Percentiles rank a stretch among this genome's conserved stretches.
phyloP scores from a whole-genome alignment of 148 eudicot species.

The Cornus florida region DNA sequence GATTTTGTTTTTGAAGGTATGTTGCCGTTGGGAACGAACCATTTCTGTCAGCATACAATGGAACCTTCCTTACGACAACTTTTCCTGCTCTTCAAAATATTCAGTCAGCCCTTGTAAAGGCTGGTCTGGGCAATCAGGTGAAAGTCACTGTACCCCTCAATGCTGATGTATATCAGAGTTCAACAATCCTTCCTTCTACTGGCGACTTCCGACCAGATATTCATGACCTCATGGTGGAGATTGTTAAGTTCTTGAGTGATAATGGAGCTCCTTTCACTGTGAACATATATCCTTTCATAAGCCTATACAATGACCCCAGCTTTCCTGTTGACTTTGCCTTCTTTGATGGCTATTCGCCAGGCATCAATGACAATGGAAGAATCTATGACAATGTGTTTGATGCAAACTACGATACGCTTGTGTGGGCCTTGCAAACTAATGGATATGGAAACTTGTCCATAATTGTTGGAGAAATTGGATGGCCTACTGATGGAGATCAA shows the following conservation, averaged over 20 bases:
- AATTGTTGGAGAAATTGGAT: slow-evolving; percentile 54
- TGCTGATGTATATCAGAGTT: slow-evolving; percentile 60
- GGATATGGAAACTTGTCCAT: slow-evolving; percentile 42
- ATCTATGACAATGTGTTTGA: slow-evolving; percentile 39
- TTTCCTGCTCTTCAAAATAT: slow-evolving; percentile 75
- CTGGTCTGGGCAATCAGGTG: slow-evolving; percentile 60
- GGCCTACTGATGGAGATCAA: slow-evolving; percentile 47
- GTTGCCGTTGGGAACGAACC: slow-evolving; percentile 93
- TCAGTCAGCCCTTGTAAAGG: slow-evolving; percentile 73
- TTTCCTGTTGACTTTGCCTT: slow-evolving; percentile 20
- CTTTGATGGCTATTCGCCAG: slow-evolving; percentile 38
- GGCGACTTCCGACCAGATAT: slow-evolving; percentile 50
- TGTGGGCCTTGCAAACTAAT: slow-evolving; percentile 42
- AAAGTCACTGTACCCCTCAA: slow-evolving; percentile 71
- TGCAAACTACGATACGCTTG: slow-evolving; percentile 45
- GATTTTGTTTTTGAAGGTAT: slow-evolving; percentile 36
- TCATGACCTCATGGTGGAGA: slow-evolving; percentile 33
- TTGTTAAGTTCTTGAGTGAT: slow-evolving; percentile 33
- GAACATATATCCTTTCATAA: slow-evolving; percentile 54
- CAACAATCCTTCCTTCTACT: slow-evolving; percentile 29
- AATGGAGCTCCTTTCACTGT: slow-evolving; percentile 41
- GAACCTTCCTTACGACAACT: slow-evolving; percentile 50
- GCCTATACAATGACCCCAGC: slow-evolving; percentile 38
- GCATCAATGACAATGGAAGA: slow-evolving; percentile 36
- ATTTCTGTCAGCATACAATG: slow-evolving; percentile 57